Evolutionary conservation across 306 rosid species (phyloP), one percentile per base, ranked within the genome.

Genomic region (Alnus glutinosa): DNA sequence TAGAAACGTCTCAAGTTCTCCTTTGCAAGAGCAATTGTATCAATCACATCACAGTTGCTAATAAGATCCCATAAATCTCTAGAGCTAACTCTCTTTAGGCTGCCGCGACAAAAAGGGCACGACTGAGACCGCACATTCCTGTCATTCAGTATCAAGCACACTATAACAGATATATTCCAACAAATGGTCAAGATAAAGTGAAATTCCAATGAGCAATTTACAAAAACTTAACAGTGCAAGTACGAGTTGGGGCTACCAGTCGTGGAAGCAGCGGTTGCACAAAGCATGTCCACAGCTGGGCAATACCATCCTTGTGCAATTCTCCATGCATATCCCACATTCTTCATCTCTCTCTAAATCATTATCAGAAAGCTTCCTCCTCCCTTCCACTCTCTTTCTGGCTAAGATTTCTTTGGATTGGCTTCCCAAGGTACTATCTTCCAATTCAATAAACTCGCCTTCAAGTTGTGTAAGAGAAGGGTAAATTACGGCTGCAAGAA

Each of bases 281-380:
- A 92, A 77, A 23, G 96, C 85, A 76, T 92, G 97, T 7, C 93
- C 95, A 83, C 97, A 92, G 81, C 78, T 67, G 7, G 97, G 96
- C 75, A 92, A 81, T 2, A 90, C 91, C 87, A 88, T 91, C 78
- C 84, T 89, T 62, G 86, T 77, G 68, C 75, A 67, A 72, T 81
- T 85, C 76, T 92, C 94, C 96, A 92, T 90, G 87, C 96, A 92
- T 79, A 92, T 90, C 73, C 91, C 93, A 80, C 96, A 92, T 77
- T 90, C 97, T 36, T 89, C 86, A 11, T 92, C 96, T 73, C 82
- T 82, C 58, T 86, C 90, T 34, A 63, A 48, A 23, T 86, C 89
- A 23, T 77, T 64, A 61, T 79, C 83, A 2, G 81, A 63, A 36
- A 71, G 34, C 70, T 79, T 75, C 54, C 55, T 69, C 51, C 70